Evolutionary conservation across 805 yeast genomes (phyloP), one percentile per base, ranked within the genome.

Genomic region (Wickerhamia fluorescens): DNA sequence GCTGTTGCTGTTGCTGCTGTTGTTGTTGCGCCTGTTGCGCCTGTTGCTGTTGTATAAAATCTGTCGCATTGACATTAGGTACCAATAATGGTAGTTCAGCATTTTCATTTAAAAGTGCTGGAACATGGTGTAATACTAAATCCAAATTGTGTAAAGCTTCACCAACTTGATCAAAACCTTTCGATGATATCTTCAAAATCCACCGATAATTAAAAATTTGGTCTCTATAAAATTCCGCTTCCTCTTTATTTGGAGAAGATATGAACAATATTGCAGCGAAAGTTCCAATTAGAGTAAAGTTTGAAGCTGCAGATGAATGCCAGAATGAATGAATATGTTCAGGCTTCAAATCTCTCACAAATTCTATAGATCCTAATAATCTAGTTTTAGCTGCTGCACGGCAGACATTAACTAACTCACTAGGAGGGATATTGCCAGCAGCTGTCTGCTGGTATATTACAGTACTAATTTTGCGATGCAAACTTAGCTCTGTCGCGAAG

Each of bases 291-390:
- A 84, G 56, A 5, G 94, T 75, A 38, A 88, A 74, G 45, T 84
- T 85, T 9, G 81, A 68, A 0, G 92, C 68, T 0, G 95, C 73
- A 2, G 87, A 74, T 2, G 87, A 73, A 54, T 84, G 92, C 96
- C 96, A 88, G 51, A 86, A 87, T 7, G 94, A 75, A 48, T 78
- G 88, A 27, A 85, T 67, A 46, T 86, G 94, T 41, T 86, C 95
- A 7, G 81, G 78, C 41, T 77, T 78, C 50, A 88, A 64, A 35
- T 75, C 79, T 28, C 78, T 61, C 7, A 84, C 77, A 51, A 85
- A 82, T 30, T 82, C 92, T 36, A 83, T 73, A 1, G 95, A 84
- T 0, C 95, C 95, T 6, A 73, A 56, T 11, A 88, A 61, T 45
- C 97, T 63, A 2, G 94, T 80, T 34, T 70, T 75, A 2, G 96